phyloP scores from a whole-genome alignment of 2,329 filamentous ascomycete genomes.

The Talaromyces sp. region DNA sequence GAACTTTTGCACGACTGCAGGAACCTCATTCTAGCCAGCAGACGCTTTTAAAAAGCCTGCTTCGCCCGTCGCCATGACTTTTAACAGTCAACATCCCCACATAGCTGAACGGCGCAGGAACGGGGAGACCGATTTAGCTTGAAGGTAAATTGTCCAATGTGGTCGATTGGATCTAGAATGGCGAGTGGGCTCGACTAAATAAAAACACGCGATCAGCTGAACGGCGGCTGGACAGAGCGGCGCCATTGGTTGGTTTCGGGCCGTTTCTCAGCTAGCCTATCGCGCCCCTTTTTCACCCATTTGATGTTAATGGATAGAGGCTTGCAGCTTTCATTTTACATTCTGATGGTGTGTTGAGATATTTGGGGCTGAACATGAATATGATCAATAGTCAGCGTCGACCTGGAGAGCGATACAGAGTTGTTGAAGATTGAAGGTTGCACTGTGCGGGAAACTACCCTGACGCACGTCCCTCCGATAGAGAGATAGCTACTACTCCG shows the following conservation, averaged over 20 bases:
- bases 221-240: neutral
- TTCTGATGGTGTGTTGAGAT: neutral
- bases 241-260: neutral
- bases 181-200: neutral
- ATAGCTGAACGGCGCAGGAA: conserved; percentile 6
- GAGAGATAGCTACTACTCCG: neutral
- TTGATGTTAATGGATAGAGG: neutral
- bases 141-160: conserved; percentile 3
- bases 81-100: neutral
- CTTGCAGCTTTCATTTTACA: neutral
- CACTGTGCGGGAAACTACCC: neutral
- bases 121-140: neutral
- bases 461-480: neutral
- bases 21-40: neutral
- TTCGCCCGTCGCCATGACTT: neutral
- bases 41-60: neutral
- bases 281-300: neutral
- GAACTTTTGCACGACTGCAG: neutral
- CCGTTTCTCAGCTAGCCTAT: conserved; percentile 2
- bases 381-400: neutral
- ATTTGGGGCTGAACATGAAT: neutral
- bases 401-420: neutral
- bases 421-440: neutral
- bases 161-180: conserved; percentile 1
- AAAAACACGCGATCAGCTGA: conserved; percentile 3